These are phyloP conservation scores for Cetradonia linearis DNA, from an alignment of 495 filamentous ascomycete genomes.

Conservation along the genomic window DNA sequence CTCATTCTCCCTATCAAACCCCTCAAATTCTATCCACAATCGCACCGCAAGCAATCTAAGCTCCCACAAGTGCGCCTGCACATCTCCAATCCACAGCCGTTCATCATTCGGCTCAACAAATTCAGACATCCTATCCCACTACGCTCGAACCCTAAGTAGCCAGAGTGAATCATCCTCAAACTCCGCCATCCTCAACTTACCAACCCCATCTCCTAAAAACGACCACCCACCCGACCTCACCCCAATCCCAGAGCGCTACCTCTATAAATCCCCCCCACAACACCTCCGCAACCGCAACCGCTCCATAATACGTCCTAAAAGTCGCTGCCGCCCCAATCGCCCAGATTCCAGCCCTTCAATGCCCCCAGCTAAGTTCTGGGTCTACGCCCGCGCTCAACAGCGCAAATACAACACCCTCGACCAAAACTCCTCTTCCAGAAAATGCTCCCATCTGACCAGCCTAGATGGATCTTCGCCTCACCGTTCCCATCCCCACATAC, in stretches of 20 bases:
- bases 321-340: conserved; percentile 8
- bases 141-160: not conserved
- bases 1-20: not conserved
- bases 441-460: not conserved
- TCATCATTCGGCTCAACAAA: not conserved
- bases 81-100: not conserved
- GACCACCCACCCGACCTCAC: conserved; percentile 7
- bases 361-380: conserved; percentile 22
- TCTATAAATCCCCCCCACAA: conserved; percentile 1
- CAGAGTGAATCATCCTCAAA: not conserved
- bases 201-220: not conserved
- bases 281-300: conserved; percentile 7
- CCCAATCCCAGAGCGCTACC: conserved; percentile 9
- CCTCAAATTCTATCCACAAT: not conserved
- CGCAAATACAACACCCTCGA: not conserved
- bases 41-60: not conserved
- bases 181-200: not conserved
- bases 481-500: not conserved
- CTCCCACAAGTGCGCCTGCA: not conserved
- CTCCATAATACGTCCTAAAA: not conserved
- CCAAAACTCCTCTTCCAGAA: not conserved
- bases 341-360: conserved; percentile 20
- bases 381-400: conserved; percentile 15
- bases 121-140: not conserved
- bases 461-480: too few relatives aligned